These are phyloP conservation scores for Salix suchowensis DNA, from an alignment of 345 rosid genomes.

Conservation along the genomic window DNA sequence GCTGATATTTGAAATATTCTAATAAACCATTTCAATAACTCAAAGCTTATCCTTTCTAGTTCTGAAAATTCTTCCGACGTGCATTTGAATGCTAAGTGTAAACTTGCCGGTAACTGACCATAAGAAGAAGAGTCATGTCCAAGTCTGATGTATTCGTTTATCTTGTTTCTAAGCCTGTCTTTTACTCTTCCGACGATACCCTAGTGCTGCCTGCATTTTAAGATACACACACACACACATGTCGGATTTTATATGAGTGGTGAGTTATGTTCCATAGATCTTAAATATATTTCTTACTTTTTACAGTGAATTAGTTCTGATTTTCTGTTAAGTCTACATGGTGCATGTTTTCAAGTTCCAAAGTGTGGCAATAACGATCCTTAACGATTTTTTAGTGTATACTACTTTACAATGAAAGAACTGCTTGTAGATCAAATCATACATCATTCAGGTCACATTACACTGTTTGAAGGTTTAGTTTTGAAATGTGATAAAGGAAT, in stretches of 20 bases:
- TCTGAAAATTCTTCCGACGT: neutral
- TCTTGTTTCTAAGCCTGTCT: neutral
- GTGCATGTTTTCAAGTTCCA: neutral
- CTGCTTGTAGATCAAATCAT: neutral
- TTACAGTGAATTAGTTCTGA: neutral
- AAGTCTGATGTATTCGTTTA: neutral
- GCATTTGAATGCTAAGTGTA: neutral
- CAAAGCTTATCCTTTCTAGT: neutral
- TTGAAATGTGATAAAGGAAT: slow-evolving; percentile 58
- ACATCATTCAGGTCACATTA: slow-evolving; percentile 2
- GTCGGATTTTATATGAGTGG: neutral
- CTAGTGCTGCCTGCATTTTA: neutral
- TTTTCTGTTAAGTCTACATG: neutral
- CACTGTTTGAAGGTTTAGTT: slow-evolving; percentile 35
- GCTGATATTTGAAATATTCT: neutral
- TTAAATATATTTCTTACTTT: neutral
- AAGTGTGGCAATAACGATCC: neutral
- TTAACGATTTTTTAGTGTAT: neutral
- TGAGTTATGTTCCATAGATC: neutral
- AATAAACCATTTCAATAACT: neutral
- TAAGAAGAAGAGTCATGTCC: neutral
- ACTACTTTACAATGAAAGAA: neutral
- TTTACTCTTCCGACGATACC: neutral
- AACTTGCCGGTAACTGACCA: neutral
- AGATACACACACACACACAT: neutral